phyloP scores from a whole-genome alignment of 345 rosid genomes.

The Eucalyptus brandiana region DNA sequence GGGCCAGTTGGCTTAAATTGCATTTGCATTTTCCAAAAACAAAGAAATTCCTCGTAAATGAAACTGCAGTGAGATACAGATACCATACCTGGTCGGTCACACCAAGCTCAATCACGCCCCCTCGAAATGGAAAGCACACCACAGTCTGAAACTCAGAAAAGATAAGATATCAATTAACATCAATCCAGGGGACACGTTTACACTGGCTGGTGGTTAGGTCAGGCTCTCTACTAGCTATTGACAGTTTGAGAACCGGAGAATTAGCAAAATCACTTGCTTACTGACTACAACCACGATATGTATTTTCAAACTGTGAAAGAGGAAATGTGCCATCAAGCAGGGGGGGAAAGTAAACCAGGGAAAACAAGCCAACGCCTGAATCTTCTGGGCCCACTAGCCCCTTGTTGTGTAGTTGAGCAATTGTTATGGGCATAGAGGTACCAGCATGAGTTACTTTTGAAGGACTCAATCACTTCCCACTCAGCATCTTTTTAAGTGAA shows the following conservation, averaged over 20 bases:
- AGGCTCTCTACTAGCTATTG: background rate
- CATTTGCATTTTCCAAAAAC: background rate
- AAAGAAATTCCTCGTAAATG: background rate
- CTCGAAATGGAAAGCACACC: conserved; percentile 72
- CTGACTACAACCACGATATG: background rate
- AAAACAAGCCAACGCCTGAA: background rate
- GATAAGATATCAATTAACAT: background rate
- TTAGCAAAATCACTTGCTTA: background rate
- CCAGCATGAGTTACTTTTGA: background rate
- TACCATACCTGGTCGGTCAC: conserved; percentile 63
- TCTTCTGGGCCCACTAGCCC: background rate
- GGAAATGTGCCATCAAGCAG: background rate
- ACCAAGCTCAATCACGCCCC: conserved; percentile 88
- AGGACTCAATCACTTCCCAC: background rate
- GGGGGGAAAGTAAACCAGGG: background rate
- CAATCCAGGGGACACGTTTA: background rate
- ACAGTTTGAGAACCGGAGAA: background rate
- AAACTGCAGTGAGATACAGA: background rate
- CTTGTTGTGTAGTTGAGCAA: background rate
- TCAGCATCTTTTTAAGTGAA: background rate
- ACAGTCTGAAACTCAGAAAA: conserved; percentile 50
- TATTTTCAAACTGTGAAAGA: background rate
- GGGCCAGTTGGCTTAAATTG: background rate
- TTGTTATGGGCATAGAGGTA: background rate
- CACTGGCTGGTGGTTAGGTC: background rate